Base-by-base conservation (phyloP, 202 grass and related monocot genomes). In the Musa balbisiana region DNA sequence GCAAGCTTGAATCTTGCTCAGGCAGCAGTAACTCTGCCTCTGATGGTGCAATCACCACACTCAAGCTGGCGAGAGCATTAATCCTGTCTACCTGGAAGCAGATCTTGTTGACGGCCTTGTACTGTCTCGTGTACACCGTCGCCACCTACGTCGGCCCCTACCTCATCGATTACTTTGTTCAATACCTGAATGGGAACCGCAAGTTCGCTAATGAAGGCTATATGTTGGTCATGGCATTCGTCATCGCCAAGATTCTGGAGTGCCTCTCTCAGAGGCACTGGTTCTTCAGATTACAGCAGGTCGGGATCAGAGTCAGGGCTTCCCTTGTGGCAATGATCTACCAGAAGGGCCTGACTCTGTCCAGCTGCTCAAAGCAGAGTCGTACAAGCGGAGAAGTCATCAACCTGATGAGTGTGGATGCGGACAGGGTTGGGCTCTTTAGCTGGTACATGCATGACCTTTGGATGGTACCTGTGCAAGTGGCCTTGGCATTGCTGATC, bases 101-200 rank as follows among this genome's bases (percentile, higher is more conserved):
- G 20, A 81, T 96, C 80, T 9, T 79, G 62, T 75, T 92, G 59
- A 92, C 92, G 71, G 89, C 89, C 72, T n/a, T 96, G 71, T 90
- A 88, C 49, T 85, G 79, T 14, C 69, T 96, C 11, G 82, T 92
- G 51, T 84, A 87, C 85, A 96, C 87, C 56, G 10, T 92, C 11
- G 76, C 92, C 22, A 72, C 85, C 53, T 90, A 92, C 53, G 89
- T 90, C 5, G 92, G 92, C 17, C 92, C 92, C 1, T 96, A 89
- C 78, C 87, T 96, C 81, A 96, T 96, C 17, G 81, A 92, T 64
- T 92, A 82, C 51, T 80, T 96, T 56, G 89, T 96, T 21, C 89
- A 88, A 66, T 92, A 96, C 83, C 89, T 96, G 52, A 89, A 88
- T 82, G 92, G 83, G 58, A 84, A 81, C 33, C 52, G 82, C 49